A percentile compares a stretch with the other conserved stretches of the same genome.
Evolutionary conservation across 2,329 filamentous ascomycete genomes (phyloP).

Genomic region (Massarina eburnea): DNA sequence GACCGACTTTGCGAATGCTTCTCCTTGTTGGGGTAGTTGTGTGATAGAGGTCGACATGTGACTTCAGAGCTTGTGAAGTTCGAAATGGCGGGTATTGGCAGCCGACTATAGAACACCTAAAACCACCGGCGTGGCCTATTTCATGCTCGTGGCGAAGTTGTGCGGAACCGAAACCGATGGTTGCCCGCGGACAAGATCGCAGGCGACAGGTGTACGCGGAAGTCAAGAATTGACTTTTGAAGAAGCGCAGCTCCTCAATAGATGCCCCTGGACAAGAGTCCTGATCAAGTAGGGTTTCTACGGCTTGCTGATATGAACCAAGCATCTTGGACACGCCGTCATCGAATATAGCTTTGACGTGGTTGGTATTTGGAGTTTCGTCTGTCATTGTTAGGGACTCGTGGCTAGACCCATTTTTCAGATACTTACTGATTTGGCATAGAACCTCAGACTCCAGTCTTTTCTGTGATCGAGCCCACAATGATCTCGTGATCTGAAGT

Average conservation of each 20-base stretch:
- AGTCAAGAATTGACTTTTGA: slow-evolving; percentile 12
- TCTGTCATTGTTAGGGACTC: not conserved
- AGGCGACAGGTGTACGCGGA: slow-evolving; percentile 17
- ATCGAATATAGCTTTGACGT: not conserved
- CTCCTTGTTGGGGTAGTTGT: not conserved
- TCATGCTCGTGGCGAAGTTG: slow-evolving; percentile 11
- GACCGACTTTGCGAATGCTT: slow-evolving; percentile 1
- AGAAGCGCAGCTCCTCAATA: slow-evolving; percentile 11
- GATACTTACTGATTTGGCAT: not conserved
- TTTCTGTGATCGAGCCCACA: slow-evolving; percentile 5
- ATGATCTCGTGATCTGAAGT: not conserved
- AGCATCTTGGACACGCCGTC: slow-evolving; percentile 7
- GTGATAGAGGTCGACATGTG: slow-evolving; percentile 5
- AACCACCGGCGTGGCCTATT: slow-evolving; percentile 10
- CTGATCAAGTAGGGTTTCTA: slow-evolving; percentile 7
- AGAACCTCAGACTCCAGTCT: slow-evolving; percentile 4
- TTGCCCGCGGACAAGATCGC: slow-evolving; percentile 12
- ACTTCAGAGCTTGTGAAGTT: slow-evolving; percentile 2
- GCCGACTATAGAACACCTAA: slow-evolving; percentile 5
- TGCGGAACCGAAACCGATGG: slow-evolving; percentile 14
- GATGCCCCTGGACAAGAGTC: slow-evolving; percentile 13
- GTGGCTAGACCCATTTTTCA: not conserved
- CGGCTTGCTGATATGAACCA: slow-evolving; percentile 8
- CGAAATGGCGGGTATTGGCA: slow-evolving; percentile 12
- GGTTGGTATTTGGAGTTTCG: not conserved